Percentiles rank a stretch among this genome's conserved stretches.
Evolutionary conservation across 2,329 filamentous ascomycete genomes (phyloP).

Genomic region (Penicillium palitans): DNA sequence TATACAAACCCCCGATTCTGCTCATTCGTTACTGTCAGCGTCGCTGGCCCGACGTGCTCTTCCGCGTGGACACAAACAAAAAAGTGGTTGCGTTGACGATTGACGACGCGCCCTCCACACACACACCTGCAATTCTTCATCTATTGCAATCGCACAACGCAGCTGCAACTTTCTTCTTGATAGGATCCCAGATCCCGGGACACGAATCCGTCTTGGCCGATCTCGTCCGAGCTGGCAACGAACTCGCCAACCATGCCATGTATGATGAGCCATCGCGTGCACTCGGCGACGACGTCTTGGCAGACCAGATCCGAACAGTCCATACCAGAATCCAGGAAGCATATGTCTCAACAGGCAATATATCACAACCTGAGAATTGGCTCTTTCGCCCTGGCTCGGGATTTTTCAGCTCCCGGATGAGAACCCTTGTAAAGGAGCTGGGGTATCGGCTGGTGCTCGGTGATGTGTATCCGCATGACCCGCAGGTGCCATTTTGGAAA

Average conservation of each 20-base stretch:
- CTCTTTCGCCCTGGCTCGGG: conserved; percentile 85
- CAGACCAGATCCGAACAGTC: conserved; percentile 64
- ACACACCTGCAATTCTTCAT: conserved; percentile 69
- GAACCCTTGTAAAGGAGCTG: conserved; percentile 57
- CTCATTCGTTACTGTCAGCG: conserved; percentile 70
- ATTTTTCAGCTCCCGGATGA: conserved; percentile 74
- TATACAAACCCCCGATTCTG: conserved; percentile 77
- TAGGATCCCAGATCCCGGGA: conserved; percentile 70
- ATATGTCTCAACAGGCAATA: conserved; percentile 47
- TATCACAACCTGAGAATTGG: conserved; percentile 50
- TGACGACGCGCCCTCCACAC: conserved; percentile 76
- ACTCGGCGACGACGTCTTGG: conserved; percentile 61
- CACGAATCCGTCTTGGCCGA: conserved; percentile 57
- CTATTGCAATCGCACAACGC: conserved; percentile 66
- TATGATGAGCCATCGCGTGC: conserved; percentile 73
- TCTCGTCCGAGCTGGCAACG: conserved; percentile 63
- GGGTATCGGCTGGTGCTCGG: conserved; percentile 76
- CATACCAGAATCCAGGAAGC: conserved; percentile 60
- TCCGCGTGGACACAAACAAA: conserved; percentile 60
- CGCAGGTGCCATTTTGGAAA: conserved; percentile 70
- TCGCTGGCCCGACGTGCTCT: conserved; percentile 77
- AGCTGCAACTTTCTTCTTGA: conserved; percentile 83
- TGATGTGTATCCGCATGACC: conserved; percentile 84
- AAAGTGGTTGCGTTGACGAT: conserved; percentile 80
- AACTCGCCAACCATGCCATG: conserved; percentile 88